A percentile compares a stretch with the other conserved stretches of the same genome.
Evolutionary conservation across 768 basidiomycete species (phyloP).

Genomic region (Mycena rebaudengoi): DNA sequence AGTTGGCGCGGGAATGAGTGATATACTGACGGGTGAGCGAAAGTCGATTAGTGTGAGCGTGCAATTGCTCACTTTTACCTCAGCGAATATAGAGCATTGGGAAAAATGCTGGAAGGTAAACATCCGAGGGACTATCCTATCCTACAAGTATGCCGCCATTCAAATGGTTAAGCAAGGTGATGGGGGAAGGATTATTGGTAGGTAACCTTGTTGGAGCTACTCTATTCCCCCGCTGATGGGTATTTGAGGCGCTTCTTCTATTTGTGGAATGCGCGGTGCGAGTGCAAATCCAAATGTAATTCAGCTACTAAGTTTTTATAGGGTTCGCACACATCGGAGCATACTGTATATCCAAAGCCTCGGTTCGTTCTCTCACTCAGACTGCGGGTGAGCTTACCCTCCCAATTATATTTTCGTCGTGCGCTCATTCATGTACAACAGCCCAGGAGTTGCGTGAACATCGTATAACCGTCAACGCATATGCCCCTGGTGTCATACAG

Average conservation of each 20-base stretch:
- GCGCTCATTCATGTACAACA: constrained; percentile 14
- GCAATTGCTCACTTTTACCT: too few relatives aligned
- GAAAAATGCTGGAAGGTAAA: constrained; percentile 48
- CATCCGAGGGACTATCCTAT: constrained; percentile 47
- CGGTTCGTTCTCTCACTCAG: constrained; percentile 51
- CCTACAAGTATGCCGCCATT: constrained; percentile 51
- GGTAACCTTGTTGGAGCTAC: background rate
- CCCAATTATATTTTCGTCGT: background rate
- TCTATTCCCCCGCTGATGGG: too few relatives aligned
- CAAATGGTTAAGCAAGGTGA: constrained; percentile 54
- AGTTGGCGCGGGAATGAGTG: background rate
- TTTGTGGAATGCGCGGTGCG: constrained; percentile 40
- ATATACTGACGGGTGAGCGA: background rate
- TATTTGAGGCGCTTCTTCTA: constrained; percentile 45
- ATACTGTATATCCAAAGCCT: constrained; percentile 51
- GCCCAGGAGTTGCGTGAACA: constrained; percentile 42
- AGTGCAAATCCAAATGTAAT: background rate
- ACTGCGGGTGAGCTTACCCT: constrained; percentile 37
- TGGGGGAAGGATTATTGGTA: constrained; percentile 53
- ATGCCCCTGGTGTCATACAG: constrained; percentile 45
- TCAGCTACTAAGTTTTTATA: background rate
- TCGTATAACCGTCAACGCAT: constrained; percentile 50
- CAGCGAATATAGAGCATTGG: constrained; percentile 43
- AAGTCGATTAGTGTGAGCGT: too few relatives aligned
- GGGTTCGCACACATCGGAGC: constrained; percentile 25